Evolutionary conservation across 108 stramenopile genomes (phyloP).

Genomic region (Nitzschia sp.): DNA sequence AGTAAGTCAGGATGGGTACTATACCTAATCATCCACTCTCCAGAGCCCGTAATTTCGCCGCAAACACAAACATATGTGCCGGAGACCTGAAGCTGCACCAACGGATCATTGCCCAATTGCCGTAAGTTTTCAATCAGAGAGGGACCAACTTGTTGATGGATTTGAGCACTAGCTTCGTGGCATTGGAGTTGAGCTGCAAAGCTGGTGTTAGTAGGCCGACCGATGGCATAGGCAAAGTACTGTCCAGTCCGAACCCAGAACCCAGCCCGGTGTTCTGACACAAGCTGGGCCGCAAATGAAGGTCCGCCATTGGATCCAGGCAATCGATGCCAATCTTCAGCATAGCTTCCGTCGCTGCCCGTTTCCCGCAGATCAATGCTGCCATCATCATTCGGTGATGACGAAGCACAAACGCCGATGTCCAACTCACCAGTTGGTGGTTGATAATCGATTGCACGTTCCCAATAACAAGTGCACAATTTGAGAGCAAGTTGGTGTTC

Average conservation of each 20-base stretch:
- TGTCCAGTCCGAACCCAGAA: slow-evolving; percentile 48
- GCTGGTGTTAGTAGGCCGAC: slow-evolving; percentile 21
- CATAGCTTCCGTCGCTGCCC: slow-evolving; percentile 49
- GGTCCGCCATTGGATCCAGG: slow-evolving; percentile 29
- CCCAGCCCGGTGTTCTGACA: slow-evolving; percentile 38
- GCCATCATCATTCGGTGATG: slow-evolving; percentile 24
- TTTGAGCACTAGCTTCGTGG: neutral
- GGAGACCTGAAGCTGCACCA: neutral
- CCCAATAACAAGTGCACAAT: slow-evolving; percentile 50
- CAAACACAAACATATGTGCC: slow-evolving; percentile 24
- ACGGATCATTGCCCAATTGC: neutral
- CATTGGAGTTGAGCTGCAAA: slow-evolving; percentile 1
- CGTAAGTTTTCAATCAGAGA: too few relatives aligned
- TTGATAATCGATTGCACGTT: slow-evolving; percentile 43
- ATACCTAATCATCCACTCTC: slow-evolving; percentile 22
- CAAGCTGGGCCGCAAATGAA: slow-evolving; percentile 34
- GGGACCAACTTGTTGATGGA: slow-evolving; percentile 9
- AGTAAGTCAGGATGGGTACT: slow-evolving; percentile 38
- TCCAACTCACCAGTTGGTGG: slow-evolving; percentile 46
- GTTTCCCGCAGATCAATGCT: slow-evolving; percentile 44
- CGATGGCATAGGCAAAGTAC: slow-evolving; percentile 53
- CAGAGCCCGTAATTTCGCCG: slow-evolving; percentile 14
- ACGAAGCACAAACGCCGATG: slow-evolving; percentile 47
- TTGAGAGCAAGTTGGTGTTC: slow-evolving; percentile 8
- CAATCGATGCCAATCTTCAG: slow-evolving; percentile 52